A percentile compares a stretch with the other conserved stretches of the same genome.
Evolutionary conservation across 345 rosid genomes (phyloP).

Genomic region (Salix viminalis): DNA sequence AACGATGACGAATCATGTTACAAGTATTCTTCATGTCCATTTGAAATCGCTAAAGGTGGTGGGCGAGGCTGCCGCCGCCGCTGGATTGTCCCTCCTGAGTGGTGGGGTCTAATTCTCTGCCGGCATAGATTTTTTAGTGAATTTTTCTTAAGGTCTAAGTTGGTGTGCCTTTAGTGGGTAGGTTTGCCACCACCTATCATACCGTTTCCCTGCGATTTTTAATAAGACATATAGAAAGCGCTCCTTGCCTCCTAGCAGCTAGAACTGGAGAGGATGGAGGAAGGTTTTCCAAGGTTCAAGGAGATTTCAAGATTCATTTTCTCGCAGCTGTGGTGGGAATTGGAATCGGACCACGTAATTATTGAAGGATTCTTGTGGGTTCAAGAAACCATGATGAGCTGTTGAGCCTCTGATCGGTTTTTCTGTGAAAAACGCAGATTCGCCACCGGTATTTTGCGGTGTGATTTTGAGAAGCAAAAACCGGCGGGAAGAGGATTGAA

Average conservation of each 20-base stretch:
- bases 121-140: not conserved
- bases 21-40: not conserved
- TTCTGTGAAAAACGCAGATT: not conserved
- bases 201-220: not conserved
- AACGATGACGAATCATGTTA: not conserved
- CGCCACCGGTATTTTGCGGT: not conserved
- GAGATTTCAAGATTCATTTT: constrained; percentile 5
- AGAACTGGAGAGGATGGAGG: not conserved
- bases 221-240: not conserved
- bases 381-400: not conserved
- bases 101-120: not conserved
- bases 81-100: constrained; percentile 2
- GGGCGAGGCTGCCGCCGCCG: not conserved
- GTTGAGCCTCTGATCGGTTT: not conserved
- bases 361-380: not conserved
- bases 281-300: constrained; percentile 5
- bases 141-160: not conserved
- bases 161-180: constrained; percentile 7
- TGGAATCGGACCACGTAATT: not conserved
- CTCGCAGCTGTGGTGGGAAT: not conserved
- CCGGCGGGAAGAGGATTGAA: not conserved
- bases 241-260: not conserved
- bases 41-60: not conserved
- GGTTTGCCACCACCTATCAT: not conserved
- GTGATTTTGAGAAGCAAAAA: not conserved